Evolutionary conservation across 2,329 filamentous ascomycete species (phyloP).

Genomic region (Beauveria asiatica): DNA sequence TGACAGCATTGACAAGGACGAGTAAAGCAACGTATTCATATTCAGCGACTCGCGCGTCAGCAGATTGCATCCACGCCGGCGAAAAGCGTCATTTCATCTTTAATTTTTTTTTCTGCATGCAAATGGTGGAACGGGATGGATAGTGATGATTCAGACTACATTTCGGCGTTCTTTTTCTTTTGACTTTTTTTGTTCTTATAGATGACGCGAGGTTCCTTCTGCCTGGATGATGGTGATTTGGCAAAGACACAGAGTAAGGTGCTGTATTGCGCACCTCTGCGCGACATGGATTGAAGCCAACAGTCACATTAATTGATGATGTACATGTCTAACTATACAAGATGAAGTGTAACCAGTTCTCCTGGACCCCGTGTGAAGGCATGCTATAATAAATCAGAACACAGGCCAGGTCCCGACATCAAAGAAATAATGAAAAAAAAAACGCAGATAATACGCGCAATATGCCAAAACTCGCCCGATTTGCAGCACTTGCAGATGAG

Average conservation of each 20-base stretch:
- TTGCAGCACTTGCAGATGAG: constrained; percentile 5
- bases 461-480: constrained; percentile 1
- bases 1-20: constrained; percentile 49
- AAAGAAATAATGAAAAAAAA: not conserved
- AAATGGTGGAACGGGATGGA: not conserved
- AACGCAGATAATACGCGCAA: not conserved
- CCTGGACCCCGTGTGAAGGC: not conserved
- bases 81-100: not conserved
- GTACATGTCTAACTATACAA: constrained; percentile 11
- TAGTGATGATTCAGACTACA: not conserved
- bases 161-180: not conserved
- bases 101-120: not conserved
- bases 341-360: not conserved
- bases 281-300: not conserved
- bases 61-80: not conserved
- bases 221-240: not conserved
- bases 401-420: not conserved
- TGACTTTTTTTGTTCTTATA: not conserved
- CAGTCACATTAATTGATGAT: not conserved
- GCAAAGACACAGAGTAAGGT: not conserved
- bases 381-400: not conserved
- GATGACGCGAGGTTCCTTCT: not conserved
- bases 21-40: constrained; percentile 25
- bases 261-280: not conserved
- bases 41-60: not conserved